phyloP scores from a whole-genome alignment of 2,329 filamentous ascomycete species.

The Penicillium sp. region DNA sequence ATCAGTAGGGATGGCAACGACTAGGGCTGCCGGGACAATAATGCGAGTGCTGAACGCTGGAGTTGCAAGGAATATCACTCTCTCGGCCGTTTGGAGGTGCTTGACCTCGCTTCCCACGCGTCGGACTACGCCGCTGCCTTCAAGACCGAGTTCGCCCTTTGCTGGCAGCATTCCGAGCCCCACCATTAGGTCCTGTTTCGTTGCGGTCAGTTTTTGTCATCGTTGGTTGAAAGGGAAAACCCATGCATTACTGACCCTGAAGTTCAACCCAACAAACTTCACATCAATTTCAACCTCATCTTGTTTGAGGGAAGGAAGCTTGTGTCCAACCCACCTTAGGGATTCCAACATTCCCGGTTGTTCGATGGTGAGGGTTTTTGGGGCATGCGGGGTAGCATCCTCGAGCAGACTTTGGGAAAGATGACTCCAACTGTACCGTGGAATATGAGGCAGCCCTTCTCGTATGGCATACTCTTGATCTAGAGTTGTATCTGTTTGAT shows the following conservation, averaged over 20 bases:
- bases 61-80: slow-evolving; percentile 20
- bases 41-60: too few relatives aligned
- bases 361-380: background rate
- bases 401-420: background rate
- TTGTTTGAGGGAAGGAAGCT: background rate
- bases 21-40: too few relatives aligned
- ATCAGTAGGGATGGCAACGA: background rate
- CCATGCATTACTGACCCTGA: slow-evolving; percentile 3
- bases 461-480: slow-evolving; percentile 8
- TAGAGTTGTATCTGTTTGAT: background rate
- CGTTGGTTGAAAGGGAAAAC: too few relatives aligned
- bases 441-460: slow-evolving; percentile 8
- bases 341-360: slow-evolving; percentile 7
- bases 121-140: slow-evolving; percentile 34
- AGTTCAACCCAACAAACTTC: slow-evolving; percentile 15
- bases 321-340: background rate
- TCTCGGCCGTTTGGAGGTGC: slow-evolving; percentile 30
- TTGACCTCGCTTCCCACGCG: slow-evolving; percentile 27
- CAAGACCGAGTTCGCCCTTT: slow-evolving; percentile 28
- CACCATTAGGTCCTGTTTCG: slow-evolving; percentile 21
- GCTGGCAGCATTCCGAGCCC: slow-evolving; percentile 33
- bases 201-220: too few relatives aligned
- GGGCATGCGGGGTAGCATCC: background rate
- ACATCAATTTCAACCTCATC: slow-evolving; percentile 14
- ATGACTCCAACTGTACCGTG: slow-evolving; percentile 8